phyloP scores from a whole-genome alignment of 2,329 filamentous ascomycete genomes.

The Penicillium sp. region DNA sequence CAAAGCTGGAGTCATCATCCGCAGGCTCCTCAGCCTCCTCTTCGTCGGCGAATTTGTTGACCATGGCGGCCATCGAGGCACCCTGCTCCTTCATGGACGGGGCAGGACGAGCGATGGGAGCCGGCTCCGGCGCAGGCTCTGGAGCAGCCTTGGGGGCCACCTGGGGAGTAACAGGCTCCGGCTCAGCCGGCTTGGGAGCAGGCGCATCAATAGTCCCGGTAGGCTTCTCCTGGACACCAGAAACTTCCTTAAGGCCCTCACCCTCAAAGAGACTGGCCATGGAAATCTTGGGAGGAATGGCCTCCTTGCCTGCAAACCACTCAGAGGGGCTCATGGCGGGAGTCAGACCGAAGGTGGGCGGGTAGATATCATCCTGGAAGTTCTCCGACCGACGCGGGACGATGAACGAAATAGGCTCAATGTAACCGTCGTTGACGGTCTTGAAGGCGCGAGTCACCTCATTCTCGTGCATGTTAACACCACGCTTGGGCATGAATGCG shows the following conservation, averaged over 20 bases:
- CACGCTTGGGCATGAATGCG: slow-evolving; percentile 91
- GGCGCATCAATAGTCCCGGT: slow-evolving; percentile 44
- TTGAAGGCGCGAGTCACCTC: slow-evolving; percentile 96
- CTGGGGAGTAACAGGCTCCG: slow-evolving; percentile 40
- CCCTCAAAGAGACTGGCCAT: slow-evolving; percentile 91
- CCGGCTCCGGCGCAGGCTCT: slow-evolving; percentile 38
- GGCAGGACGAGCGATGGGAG: slow-evolving; percentile 54
- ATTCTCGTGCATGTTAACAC: slow-evolving; percentile 95
- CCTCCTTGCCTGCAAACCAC: slow-evolving; percentile 86
- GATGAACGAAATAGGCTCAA: slow-evolving; percentile 97
- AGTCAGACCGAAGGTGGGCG: slow-evolving; percentile 78
- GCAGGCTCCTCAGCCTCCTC: slow-evolving; percentile 61
- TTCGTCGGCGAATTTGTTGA: slow-evolving; percentile 81
- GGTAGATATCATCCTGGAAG: slow-evolving; percentile 97
- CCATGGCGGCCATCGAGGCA: slow-evolving; percentile 80
- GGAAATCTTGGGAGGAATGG: slow-evolving; percentile 85
- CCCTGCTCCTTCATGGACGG: slow-evolving; percentile 83
- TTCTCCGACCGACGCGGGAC: slow-evolving; percentile 90
- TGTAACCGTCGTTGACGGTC: slow-evolving; percentile 90
- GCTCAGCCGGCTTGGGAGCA: slow-evolving; percentile 54
- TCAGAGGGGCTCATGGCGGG: slow-evolving; percentile 78
- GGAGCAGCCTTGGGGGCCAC: slow-evolving; percentile 31
- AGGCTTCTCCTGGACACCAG: slow-evolving; percentile 47
- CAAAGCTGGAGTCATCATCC: slow-evolving; percentile 77
- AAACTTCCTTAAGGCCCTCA: slow-evolving; percentile 74